Base-by-base conservation (phyloP, 208 protist genomes). In the Trypanosoma rangeli region DNA sequence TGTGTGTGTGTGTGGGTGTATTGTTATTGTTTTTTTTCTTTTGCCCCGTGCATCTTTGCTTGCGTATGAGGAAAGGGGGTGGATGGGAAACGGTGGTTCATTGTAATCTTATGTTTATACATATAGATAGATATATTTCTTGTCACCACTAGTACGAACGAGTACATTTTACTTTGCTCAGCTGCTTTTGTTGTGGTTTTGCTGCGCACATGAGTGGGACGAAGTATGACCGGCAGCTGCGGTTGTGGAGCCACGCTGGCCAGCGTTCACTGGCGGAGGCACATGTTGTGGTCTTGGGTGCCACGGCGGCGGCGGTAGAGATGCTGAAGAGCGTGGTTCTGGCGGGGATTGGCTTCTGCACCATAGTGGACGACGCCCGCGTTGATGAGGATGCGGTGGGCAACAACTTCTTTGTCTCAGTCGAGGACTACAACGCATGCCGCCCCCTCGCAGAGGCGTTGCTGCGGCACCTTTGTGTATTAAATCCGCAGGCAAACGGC, bases 291-390 rank as follows among this genome's bases (percentile, higher is more conserved):
- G 83, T 98, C 5, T 63, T 99, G 16, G 98, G 98, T 54, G 94
- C 80, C 24, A 98, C 85, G 31, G 89, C 88, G 7, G 80, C 85
- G 4, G 94, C 93, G n/a, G 86, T 85, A 29, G 97, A 98, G 64
- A 86, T 90, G 2, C 74, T 99, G 10, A 99, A 99, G 76, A 99
- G 98, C 66, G 69, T 99, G 5, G 81, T 99, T 24, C 79, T 99
- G 16, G 89, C 98, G 12, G 97, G 97, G 44, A 81, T 99, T 55
- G 89, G 90, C 31, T 55, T 70, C 24, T 94, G 99, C 60, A 98
- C 96, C 0, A 73, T 99, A 18, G 94, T 99, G 3, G 98, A 99
- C 73, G 92, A 90, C 54, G 58, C 71, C 13, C 56, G 77, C 8
- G 92, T 98, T 3, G 82, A 68, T 10, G 67, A 68, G 1, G 70